Evolutionary conservation across 768 basidiomycete species (phyloP), one percentile per base, ranked within the genome.

Genomic region (Kwoniella pini): DNA sequence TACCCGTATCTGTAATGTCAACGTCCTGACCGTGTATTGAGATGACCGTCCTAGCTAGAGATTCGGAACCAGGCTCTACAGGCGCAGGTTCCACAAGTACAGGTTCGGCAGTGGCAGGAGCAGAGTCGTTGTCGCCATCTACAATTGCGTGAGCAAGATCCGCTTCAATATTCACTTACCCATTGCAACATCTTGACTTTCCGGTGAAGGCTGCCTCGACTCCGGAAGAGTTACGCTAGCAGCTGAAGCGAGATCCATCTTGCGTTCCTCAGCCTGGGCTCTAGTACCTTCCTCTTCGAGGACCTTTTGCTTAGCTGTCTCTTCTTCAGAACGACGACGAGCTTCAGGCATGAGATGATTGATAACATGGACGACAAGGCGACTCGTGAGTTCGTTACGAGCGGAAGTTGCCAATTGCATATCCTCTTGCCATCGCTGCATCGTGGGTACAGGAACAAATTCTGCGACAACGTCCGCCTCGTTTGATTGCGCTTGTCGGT

Each of bases 1-100:
- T 97, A 4, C 96, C 96, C 36, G 93, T 95, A 70, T 98, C 93
- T 2, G 96, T 99, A 75, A 99, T 99, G 74, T 99, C 96, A 26
- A 98, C 91, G 6, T 87, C 83, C 64, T 85, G 90, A 52, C 96
- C 96, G 77, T 93, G 90, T 54, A 99, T 91, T 80, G 85, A 84
- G 71, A 99, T 88, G 0, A 90, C 91, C 26, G 95, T 83, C 33
- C 63, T 62, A 54, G 31, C 71, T 71, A 10, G 68, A n/a, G 77
- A 60, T 19, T 64, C 73, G 11, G 60, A 30, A 21, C 45, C 46
- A 19, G 45, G 39, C 21, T n/a, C 30, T 17, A 39, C 52, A 21
- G 19, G 15, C 2, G 39, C 30, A 9, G 36, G 22, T n/a, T n/a
- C n/a, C n/a, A n/a, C n/a, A n/a, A n/a, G n/a, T n/a, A n/a, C n/a